phyloP scores from a whole-genome alignment of 2,329 filamentous ascomycete genomes.

The Claviceps sp. region DNA sequence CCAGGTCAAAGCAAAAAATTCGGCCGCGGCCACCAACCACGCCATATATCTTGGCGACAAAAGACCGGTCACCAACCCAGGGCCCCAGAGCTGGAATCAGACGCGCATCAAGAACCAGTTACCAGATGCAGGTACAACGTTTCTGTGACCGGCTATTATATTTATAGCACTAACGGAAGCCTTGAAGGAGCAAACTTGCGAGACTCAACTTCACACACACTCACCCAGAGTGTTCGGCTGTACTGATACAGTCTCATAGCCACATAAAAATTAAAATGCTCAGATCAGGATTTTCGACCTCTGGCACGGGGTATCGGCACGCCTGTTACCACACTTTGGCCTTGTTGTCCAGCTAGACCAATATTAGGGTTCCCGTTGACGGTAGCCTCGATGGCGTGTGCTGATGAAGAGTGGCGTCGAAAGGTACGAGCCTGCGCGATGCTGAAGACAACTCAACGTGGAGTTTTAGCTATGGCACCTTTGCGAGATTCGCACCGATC shows the following conservation, averaged over 20 bases:
- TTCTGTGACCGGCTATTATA: too few relatives aligned
- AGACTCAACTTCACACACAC: not conserved
- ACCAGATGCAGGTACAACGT: too few relatives aligned
- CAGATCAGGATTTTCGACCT: too few relatives aligned
- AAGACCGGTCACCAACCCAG: not conserved
- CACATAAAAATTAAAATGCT: not conserved
- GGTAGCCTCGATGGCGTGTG: not conserved
- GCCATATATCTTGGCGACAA: not conserved
- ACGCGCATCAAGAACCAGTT: too few relatives aligned
- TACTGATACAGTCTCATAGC: not conserved
- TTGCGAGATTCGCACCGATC: not conserved
- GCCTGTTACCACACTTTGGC: not conserved
- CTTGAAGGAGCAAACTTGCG: not conserved
- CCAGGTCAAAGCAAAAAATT: not conserved
- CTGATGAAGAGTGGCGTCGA: not conserved
- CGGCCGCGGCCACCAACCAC: not conserved
- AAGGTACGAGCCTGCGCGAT: not conserved
- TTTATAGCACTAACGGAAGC: too few relatives aligned
- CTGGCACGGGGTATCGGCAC: not conserved
- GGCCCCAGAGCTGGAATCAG: not conserved
- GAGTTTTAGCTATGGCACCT: not conserved
- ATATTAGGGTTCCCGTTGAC: not conserved
- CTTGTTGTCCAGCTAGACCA: not conserved
- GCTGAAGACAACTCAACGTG: not conserved
- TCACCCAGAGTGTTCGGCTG: not conserved